phyloP scores from a whole-genome alignment of 805 yeast species.

The Nakazawaea holstii region DNA sequence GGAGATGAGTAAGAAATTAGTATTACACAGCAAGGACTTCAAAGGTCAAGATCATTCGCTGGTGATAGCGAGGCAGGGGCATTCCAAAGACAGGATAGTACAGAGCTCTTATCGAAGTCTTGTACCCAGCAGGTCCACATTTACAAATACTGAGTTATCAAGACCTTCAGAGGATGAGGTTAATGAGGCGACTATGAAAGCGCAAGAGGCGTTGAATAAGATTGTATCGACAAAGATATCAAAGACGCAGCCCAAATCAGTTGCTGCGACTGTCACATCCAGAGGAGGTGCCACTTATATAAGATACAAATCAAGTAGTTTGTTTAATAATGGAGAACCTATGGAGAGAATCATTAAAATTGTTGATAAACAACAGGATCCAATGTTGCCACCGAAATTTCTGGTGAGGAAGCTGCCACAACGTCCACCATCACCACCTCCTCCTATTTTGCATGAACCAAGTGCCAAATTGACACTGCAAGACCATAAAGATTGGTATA shows the following conservation, averaged over 20 bases:
- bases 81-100: constrained; percentile 21
- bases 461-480: constrained; percentile 55
- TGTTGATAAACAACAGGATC: constrained; percentile 68
- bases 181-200: constrained; percentile 42
- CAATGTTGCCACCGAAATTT: constrained; percentile 78
- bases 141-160: background rate
- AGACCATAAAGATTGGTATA: constrained; percentile 76
- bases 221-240: constrained; percentile 40
- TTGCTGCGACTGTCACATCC: constrained; percentile 15
- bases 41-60: background rate
- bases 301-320: constrained; percentile 35
- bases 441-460: constrained; percentile 61
- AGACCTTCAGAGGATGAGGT: constrained; percentile 35
- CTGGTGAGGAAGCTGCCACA: constrained; percentile 69
- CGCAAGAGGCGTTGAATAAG: constrained; percentile 49
- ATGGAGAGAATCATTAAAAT: constrained; percentile 53
- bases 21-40: background rate
- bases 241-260: constrained; percentile 23
- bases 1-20: background rate
- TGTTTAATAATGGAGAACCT: constrained; percentile 22
- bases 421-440: constrained; percentile 52
- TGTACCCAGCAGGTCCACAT: constrained; percentile 46
- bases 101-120: constrained; percentile 52
- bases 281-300: constrained; percentile 35
- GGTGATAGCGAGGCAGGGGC: constrained; percentile 26